These are phyloP conservation scores for Yamadazyma laniorum DNA, from an alignment of 805 yeast genomes.

Conservation along the genomic window DNA sequence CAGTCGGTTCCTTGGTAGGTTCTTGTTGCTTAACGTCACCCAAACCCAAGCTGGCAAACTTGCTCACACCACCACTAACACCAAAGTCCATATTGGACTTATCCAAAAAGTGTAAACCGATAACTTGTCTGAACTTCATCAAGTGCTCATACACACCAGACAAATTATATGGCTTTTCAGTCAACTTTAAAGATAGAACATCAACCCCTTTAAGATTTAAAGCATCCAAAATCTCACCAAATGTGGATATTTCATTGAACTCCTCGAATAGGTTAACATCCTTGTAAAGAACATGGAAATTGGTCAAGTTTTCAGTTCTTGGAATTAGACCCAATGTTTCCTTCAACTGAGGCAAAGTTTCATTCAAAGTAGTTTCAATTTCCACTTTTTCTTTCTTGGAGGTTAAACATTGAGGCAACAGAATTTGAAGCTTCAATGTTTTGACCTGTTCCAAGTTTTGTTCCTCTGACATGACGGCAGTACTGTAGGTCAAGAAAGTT, in stretches of 20 bases:
- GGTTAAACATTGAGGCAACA: slow-evolving; percentile 9
- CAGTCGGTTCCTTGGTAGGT: slow-evolving; percentile 13
- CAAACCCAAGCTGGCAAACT: slow-evolving; percentile 43
- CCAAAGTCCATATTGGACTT: slow-evolving; percentile 43
- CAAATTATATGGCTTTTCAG: slow-evolving; percentile 58
- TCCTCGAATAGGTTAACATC: slow-evolving; percentile 30
- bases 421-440: slow-evolving; percentile 7
- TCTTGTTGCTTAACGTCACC: slow-evolving; percentile 24
- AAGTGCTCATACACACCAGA: slow-evolving; percentile 62
- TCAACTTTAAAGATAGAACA: slow-evolving; percentile 43
- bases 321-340: slow-evolving; percentile 59
- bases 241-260: slow-evolving; percentile 28
- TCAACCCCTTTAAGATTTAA: slow-evolving; percentile 21
- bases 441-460: slow-evolving; percentile 3
- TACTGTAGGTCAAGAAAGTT: slow-evolving; percentile 4
- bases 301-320: slow-evolving; percentile 57
- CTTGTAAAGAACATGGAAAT: slow-evolving; percentile 47
- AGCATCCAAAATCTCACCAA: slow-evolving; percentile 21
- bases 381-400: slow-evolving; percentile 16
- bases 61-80: slow-evolving; percentile 49
- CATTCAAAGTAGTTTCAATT: slow-evolving; percentile 36
- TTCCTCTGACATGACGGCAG: slow-evolving; percentile 8
- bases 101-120: slow-evolving; percentile 50
- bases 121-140: slow-evolving; percentile 57
- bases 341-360: slow-evolving; percentile 54